These are phyloP conservation scores for Gastrodia elata DNA, from an alignment of 106 monocot genomes.

Conservation along the genomic window DNA sequence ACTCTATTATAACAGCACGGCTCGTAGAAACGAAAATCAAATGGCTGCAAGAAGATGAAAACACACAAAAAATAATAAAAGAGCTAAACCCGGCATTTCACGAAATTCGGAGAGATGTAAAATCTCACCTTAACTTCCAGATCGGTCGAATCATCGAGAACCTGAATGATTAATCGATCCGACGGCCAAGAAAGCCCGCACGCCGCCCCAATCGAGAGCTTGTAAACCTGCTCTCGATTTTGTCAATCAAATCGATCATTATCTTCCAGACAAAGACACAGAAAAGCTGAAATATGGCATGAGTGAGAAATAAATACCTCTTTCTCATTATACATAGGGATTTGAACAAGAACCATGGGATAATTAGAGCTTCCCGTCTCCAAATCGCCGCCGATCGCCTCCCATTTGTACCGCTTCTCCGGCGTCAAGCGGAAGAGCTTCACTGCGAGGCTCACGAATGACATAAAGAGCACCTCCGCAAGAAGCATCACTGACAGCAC, in stretches of 20 bases:
- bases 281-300: not conserved
- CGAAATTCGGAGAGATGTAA: not conserved
- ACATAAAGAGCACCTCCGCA: conserved; percentile 30
- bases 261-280: no score
- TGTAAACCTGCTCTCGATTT: conserved; percentile 31
- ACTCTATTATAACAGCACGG: no score
- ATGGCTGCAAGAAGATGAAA: no score
- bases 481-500: conserved; percentile 38
- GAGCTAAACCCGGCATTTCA: not conserved
- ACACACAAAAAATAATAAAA: no score
- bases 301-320: conserved; percentile 13
- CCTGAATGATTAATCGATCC: conserved; percentile 47
- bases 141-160: conserved; percentile 67
- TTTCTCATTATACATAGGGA: conserved; percentile 58
- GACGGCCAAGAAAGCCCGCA: conserved; percentile 45
- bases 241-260: not conserved
- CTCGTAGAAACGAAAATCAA: no score
- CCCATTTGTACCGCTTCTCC: conserved; percentile 35
- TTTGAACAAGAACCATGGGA: conserved; percentile 55
- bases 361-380: conserved; percentile 23
- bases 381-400: conserved; percentile 21
- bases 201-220: conserved; percentile 50
- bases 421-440: conserved; percentile 28
- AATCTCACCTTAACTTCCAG: conserved; percentile 27
- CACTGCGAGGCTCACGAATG: conserved; percentile 18